A percentile compares a stretch with the other conserved stretches of the same genome.
These are phyloP conservation scores for Ceratocystis cubensis DNA, from an alignment of 2,329 filamentous ascomycete species.

Conservation along the genomic window DNA sequence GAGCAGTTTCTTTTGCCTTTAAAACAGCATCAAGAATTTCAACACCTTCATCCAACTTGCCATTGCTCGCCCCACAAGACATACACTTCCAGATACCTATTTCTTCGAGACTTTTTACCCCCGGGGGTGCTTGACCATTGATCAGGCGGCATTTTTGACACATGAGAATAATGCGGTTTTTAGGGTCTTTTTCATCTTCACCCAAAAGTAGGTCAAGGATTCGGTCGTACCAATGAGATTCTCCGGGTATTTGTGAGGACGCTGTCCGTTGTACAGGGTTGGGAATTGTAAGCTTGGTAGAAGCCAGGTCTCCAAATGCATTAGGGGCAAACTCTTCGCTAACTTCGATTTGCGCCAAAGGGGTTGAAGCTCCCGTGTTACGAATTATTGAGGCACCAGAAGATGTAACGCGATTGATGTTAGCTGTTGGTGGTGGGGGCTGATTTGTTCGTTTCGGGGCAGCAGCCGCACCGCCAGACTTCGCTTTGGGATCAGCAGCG, in stretches of 20 bases:
- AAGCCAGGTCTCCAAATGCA: constrained; percentile 38
- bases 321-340: constrained; percentile 55
- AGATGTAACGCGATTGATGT: constrained; percentile 37
- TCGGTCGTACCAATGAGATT: constrained; percentile 81
- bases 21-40: constrained; percentile 58
- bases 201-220: constrained; percentile 84
- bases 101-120: constrained; percentile 62
- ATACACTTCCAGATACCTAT: constrained; percentile 81
- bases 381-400: constrained; percentile 26
- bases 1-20: constrained; percentile 21
- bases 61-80: constrained; percentile 71
- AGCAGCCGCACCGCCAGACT: neutral
- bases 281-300: constrained; percentile 19
- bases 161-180: constrained; percentile 80
- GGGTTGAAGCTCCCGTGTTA: constrained; percentile 24
- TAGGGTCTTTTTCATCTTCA: constrained; percentile 84
- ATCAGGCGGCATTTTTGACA: constrained; percentile 73
- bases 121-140: constrained; percentile 90
- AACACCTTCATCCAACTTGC: constrained; percentile 62
- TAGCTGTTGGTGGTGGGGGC: constrained; percentile 49
- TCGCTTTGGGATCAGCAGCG: constrained; percentile 22
- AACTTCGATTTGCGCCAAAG: constrained; percentile 36
- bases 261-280: neutral
- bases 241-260: constrained; percentile 23
- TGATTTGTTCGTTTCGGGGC: constrained; percentile 15